phyloP scores from a whole-genome alignment of 257 asterid genomes.

The Plantago major region DNA sequence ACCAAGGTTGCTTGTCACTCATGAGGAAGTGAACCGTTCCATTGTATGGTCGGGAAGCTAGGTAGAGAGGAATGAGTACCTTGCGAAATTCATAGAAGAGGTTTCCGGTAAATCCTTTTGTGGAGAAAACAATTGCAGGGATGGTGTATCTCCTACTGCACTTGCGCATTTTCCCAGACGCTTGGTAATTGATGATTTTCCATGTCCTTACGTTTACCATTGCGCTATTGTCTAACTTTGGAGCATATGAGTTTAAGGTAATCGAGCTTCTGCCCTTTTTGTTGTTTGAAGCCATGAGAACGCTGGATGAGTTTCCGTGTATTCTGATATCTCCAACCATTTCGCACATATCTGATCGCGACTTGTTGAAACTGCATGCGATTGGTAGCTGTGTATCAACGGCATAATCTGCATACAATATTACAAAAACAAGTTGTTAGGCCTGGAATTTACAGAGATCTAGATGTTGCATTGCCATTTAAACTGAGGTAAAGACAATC shows the following conservation, averaged over 20 bases:
- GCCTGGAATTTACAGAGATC: no score
- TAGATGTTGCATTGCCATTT: no score
- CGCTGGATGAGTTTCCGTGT: conserved; percentile 42
- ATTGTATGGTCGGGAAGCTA: conserved; percentile 39
- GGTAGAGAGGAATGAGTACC: conserved; percentile 47
- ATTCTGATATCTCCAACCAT: conserved; percentile 56
- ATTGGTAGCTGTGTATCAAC: no score
- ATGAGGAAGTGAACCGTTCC: conserved; percentile 33
- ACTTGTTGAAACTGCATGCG: conserved; percentile 17
- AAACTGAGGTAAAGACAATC: no score
- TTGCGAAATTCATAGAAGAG: conserved; percentile 54
- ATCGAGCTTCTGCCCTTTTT: conserved; percentile 8
- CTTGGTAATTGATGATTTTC: not conserved
- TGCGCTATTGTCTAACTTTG: conserved; percentile 31
- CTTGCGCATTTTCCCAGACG: not conserved
- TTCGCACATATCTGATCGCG: conserved; percentile 47
- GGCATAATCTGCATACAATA: no score
- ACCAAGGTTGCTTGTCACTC: conserved; percentile 23
- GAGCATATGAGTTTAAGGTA: conserved; percentile 46
- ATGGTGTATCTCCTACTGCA: not conserved
- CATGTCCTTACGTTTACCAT: conserved; percentile 25
- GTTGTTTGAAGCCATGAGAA: conserved; percentile 29
- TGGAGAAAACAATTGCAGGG: conserved; percentile 59
- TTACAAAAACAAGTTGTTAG: no score
- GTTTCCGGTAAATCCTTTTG: conserved; percentile 46